Evolutionary conservation across 2,329 filamentous ascomycete genomes (phyloP), one percentile per base, ranked within the genome.

Genomic region (Berkeleyomyces rouxiae): DNA sequence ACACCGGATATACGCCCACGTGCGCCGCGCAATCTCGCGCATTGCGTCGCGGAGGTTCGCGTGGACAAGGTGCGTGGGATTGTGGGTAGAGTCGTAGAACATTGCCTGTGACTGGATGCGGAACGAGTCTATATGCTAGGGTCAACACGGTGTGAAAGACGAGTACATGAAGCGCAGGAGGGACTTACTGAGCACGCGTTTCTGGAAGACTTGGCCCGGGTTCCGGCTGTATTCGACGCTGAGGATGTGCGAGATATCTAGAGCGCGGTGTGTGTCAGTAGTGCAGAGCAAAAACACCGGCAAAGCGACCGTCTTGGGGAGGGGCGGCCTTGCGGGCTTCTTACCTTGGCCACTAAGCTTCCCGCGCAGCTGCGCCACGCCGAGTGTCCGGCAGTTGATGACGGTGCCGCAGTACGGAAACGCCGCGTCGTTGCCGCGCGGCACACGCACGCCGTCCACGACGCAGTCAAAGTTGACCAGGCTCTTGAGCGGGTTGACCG

Each of bases 371-470:
- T 87, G 90, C 68, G 77, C 79, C 58, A 97, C 80, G 65, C 90
- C 84, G 37, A 99, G 75, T 0, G 86, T 90, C 60, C 74, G 74
- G 16, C 83, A 88, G 70, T 96, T 77, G 67, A 99, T 90, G 13
- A 83, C 72, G 49, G 83, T 82, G 46, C 93, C 93, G 70, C 93
- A 97, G 72, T 96, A 99, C 0, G 92, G 90, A 70, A 99, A 97
- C 2, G 68, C 63, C 3, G 69, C 71, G 0, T 67, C 68, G 1
- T 71, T 68, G 46, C 82, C 44, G 46, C 78, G 77, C 3, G 77
- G 75, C 46, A 88, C 78, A 39, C 74, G 71, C 6, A 71, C 69
- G 0, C 79, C 82, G 39, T 79, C 73, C 47, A 90, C 74, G 0
- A 70, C 70, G 58, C 86, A 75, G 23, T 87, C 81, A 70, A 97